A percentile compares a stretch with the other conserved stretches of the same genome.
phyloP scores from a whole-genome alignment of 1,139 yeast species.

The Pichia sp. region DNA sequence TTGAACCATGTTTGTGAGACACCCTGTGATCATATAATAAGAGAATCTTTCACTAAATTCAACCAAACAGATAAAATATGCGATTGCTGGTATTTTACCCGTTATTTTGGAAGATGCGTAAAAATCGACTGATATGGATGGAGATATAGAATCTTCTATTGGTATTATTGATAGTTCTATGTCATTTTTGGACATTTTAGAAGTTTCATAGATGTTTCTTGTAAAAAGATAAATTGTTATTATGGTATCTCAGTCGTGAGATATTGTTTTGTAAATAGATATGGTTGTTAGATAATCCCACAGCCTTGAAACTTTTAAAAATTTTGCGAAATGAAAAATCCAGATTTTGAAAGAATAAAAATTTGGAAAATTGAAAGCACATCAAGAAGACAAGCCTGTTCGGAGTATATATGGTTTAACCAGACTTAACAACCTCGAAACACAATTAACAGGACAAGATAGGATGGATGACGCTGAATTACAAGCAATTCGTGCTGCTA shows the following conservation, averaged over 20 bases:
- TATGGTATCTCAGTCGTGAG: neutral
- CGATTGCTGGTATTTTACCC: constrained; percentile 38
- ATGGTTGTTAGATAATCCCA: neutral
- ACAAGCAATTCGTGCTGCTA: constrained; percentile 82
- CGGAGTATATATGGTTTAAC: too few species aligned
- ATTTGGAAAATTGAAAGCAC: too few species aligned
- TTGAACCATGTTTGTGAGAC: constrained; percentile 40
- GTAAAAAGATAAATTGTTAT: neutral
- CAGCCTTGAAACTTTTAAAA: neutral
- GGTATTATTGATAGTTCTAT: constrained; percentile 6
- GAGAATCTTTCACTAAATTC: constrained; percentile 45
- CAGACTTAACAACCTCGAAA: neutral
- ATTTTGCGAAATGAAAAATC: neutral
- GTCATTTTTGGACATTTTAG: constrained; percentile 9
- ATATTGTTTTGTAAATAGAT: neutral
- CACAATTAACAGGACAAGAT: neutral
- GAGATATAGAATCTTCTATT: neutral
- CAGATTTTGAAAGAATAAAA: neutral
- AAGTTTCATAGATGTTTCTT: neutral
- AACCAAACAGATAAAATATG: constrained; percentile 36
- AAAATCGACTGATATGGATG: neutral
- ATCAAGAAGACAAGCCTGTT: too few species aligned
- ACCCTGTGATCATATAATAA: constrained; percentile 38
- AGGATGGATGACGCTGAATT: constrained; percentile 72
- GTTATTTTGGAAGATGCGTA: constrained; percentile 12